These are phyloP conservation scores for Limtongia smithiae DNA, from an alignment of 805 yeast species.

Conservation along the genomic window DNA sequence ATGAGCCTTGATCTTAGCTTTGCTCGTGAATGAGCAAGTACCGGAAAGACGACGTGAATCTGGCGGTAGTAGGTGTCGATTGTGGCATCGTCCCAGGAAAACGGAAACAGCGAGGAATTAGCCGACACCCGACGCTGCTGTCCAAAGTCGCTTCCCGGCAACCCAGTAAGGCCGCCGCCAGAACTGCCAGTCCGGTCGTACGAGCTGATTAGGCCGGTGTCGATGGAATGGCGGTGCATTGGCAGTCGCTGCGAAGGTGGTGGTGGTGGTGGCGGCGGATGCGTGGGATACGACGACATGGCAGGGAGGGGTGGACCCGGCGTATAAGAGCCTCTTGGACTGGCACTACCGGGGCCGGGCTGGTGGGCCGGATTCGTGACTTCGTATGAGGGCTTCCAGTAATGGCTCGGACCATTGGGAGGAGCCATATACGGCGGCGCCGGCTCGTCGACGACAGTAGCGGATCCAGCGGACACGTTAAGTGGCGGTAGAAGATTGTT, in stretches of 20 bases:
- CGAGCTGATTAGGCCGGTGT: slow-evolving; percentile 12
- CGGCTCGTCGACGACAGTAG: slow-evolving; percentile 1
- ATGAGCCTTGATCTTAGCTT: slow-evolving; percentile 35
- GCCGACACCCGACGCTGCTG: background rate
- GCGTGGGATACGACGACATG: background rate
- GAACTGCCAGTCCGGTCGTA: background rate
- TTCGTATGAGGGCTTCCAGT: slow-evolving; percentile 22
- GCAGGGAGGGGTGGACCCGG: background rate
- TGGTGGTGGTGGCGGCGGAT: background rate
- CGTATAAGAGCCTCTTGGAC: background rate
- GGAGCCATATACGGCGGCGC: slow-evolving; percentile 22
- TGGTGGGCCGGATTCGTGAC: background rate
- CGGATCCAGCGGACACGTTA: background rate
- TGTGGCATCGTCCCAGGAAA: slow-evolving; percentile 32
- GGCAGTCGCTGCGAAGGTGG: background rate
- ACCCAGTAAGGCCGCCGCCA: too few species aligned
- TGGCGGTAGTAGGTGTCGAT: slow-evolving; percentile 39
- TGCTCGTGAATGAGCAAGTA: slow-evolving; percentile 38
- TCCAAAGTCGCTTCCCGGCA: background rate
- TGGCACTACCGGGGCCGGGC: background rate
- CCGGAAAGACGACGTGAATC: slow-evolving; percentile 41
- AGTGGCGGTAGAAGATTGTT: slow-evolving; percentile 14
- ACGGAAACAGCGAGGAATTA: slow-evolving; percentile 2
- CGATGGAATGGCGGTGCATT: slow-evolving; percentile 14
- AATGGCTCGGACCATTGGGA: slow-evolving; percentile 19